Evolutionary conservation across 176 grass and related monocot genomes (phyloP).

Genomic region (Ensete glaucum): DNA sequence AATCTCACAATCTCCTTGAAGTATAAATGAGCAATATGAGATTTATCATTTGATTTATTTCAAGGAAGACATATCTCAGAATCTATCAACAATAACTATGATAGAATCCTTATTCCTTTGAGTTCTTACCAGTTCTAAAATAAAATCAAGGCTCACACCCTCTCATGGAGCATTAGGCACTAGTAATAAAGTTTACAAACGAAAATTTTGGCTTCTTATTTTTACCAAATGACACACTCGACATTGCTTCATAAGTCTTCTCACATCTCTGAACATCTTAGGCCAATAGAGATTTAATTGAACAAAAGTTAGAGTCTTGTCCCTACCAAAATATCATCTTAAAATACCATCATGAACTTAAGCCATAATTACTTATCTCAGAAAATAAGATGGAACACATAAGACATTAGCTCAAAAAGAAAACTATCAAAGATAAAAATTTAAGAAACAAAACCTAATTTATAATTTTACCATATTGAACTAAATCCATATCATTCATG

Average conservation of each 20-base stretch:
- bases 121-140: neutral
- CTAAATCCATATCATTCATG: neutral
- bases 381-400: conserved; percentile 3
- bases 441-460: neutral
- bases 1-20: conserved; percentile 10
- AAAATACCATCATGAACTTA: neutral
- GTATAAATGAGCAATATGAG: neutral
- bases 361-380: neutral
- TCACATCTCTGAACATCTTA: neutral
- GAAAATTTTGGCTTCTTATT: neutral
- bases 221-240: neutral
- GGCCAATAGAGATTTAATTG: neutral
- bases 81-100: conserved; percentile 14
- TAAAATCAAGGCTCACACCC: conserved; percentile 17
- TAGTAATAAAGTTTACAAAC: neutral
- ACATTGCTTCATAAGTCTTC: neutral
- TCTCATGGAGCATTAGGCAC: conserved; percentile 1
- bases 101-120: neutral
- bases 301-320: neutral
- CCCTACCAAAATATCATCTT: neutral
- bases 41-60: neutral
- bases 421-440: neutral
- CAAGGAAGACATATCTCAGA: conserved; percentile 4
- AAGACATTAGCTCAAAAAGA: conserved; percentile 13
- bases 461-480: too few species aligned